Percentiles rank a stretch among this genome's conserved stretches.
Evolutionary conservation across 768 basidiomycete species (phyloP).

Genomic region (Suillus clintonianus): DNA sequence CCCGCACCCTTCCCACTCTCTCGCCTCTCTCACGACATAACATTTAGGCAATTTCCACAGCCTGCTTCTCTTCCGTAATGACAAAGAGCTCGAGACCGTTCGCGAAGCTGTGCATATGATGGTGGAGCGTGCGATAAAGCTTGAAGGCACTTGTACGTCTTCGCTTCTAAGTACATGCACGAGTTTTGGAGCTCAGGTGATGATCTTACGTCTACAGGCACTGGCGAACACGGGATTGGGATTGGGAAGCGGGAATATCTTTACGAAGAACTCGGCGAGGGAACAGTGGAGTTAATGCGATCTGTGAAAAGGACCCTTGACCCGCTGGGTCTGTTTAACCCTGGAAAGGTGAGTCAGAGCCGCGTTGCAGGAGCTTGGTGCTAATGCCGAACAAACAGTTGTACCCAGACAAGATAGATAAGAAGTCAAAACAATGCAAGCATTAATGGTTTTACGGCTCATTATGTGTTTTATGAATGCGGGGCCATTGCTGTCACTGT

Average conservation of each 20-base stretch:
- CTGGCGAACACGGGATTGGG: conserved; percentile 87
- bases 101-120: conserved; percentile 55
- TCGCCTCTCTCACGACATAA: not conserved
- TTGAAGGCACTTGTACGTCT: conserved; percentile 72
- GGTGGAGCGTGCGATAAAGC: conserved; percentile 64
- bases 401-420: conserved; percentile 8
- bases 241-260: conserved; percentile 83
- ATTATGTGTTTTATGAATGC: not conserved
- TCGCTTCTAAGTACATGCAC: not conserved
- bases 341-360: conserved; percentile 67
- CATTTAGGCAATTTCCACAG: conserved; percentile 50
- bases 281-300: conserved; percentile 85
- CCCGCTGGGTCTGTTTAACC: conserved; percentile 78
- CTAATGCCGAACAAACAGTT: not conserved
- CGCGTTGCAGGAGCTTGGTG: not conserved
- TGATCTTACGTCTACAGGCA: conserved; percentile 42
- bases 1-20: conserved; percentile 23
- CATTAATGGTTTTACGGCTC: not conserved
- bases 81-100: conserved; percentile 49
- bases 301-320: conserved; percentile 75
- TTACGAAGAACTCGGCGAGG: conserved; percentile 77
- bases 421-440: not conserved
- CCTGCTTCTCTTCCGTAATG: conserved; percentile 56
- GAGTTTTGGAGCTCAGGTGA: not conserved
- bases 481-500: not conserved